Percentiles rank a stretch among this genome's conserved stretches.
These are phyloP conservation scores for Sporothrix sp. DNA, from an alignment of 2,329 filamentous ascomycete species.

Conservation along the genomic window DNA sequence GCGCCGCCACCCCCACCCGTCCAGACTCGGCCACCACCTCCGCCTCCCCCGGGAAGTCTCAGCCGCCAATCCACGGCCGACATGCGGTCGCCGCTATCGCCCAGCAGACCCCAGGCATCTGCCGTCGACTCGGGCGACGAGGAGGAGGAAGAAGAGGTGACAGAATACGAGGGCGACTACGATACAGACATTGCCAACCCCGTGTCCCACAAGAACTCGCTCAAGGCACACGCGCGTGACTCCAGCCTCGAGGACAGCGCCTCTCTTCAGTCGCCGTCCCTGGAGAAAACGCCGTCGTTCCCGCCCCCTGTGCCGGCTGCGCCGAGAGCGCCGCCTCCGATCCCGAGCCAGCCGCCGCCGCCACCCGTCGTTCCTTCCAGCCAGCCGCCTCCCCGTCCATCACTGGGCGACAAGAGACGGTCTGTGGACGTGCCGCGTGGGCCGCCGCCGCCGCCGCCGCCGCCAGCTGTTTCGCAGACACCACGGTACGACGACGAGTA, in stretches of 20 bases:
- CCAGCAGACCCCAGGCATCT: constrained; percentile 23
- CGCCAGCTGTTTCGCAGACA: constrained; percentile 33
- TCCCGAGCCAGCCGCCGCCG: constrained; percentile 42
- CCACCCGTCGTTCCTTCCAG: constrained; percentile 20
- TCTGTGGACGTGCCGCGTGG: constrained; percentile 64
- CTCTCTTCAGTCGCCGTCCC: constrained; percentile 46
- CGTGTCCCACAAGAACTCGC: constrained; percentile 83
- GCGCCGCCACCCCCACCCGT: constrained; percentile 37
- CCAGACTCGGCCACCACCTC: constrained; percentile 55
- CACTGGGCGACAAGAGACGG: constrained; percentile 40
- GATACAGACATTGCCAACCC: constrained; percentile 95
- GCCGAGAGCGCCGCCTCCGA: constrained; percentile 54
- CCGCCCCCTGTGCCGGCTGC: constrained; percentile 51
- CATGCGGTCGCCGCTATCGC: constrained; percentile 32
- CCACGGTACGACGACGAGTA: constrained; percentile 51
- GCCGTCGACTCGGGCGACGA: constrained; percentile 45
- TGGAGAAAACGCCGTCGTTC: constrained; percentile 33
- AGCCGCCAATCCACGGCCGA: constrained; percentile 53
- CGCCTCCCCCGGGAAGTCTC: constrained; percentile 47
- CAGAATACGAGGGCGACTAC: constrained; percentile 95
- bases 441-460: constrained; percentile 56
- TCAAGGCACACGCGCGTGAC: constrained; percentile 72
- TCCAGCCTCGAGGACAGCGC: constrained; percentile 64
- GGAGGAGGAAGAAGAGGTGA: constrained; percentile 72
- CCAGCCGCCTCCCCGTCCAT: constrained; percentile 32